These are phyloP conservation scores for Canariomyces notabilis DNA, from an alignment of 2,329 filamentous ascomycete species.

Conservation along the genomic window DNA sequence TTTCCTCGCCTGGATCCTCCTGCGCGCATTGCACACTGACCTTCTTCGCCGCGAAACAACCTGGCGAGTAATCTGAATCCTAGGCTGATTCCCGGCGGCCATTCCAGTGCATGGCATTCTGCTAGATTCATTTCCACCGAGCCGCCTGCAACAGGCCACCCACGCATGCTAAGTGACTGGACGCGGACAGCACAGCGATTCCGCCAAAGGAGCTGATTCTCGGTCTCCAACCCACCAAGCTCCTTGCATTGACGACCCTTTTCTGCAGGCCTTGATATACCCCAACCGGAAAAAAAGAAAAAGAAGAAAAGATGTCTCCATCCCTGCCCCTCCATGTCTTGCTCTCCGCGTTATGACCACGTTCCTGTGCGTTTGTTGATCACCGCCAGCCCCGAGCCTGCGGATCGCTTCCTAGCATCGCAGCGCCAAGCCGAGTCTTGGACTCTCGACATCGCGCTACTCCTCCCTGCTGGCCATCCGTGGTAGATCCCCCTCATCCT, in stretches of 20 bases:
- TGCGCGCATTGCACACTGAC: too few species aligned
- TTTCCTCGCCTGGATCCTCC: too few species aligned
- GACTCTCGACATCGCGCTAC: not conserved
- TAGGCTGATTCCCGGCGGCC: too few species aligned
- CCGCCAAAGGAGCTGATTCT: constrained; percentile 4
- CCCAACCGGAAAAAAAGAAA: not conserved
- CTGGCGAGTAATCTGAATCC: too few species aligned
- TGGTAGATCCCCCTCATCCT: not conserved
- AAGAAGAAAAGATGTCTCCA: constrained; percentile 18
- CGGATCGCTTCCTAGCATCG: constrained; percentile 1
- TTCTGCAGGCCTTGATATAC: constrained; percentile 4
- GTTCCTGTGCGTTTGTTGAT: constrained; percentile 21
- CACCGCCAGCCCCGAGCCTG: constrained; percentile 10
- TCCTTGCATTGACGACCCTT: constrained; percentile 1
- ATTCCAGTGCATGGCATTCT: too few species aligned
- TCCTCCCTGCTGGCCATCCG: not conserved
- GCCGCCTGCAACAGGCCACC: not conserved
- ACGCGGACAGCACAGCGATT: too few species aligned
- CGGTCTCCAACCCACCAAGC: constrained; percentile 4
- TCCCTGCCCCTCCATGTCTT: constrained; percentile 14
- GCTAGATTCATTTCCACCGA: too few species aligned
- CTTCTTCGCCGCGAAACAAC: too few species aligned
- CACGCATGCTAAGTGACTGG: not conserved
- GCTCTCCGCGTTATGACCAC: constrained; percentile 22
- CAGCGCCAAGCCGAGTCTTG: constrained; percentile 7